phyloP scores from a whole-genome alignment of 2,329 filamentous ascomycete species.

The Stagonosporopsis rhizophila region DNA sequence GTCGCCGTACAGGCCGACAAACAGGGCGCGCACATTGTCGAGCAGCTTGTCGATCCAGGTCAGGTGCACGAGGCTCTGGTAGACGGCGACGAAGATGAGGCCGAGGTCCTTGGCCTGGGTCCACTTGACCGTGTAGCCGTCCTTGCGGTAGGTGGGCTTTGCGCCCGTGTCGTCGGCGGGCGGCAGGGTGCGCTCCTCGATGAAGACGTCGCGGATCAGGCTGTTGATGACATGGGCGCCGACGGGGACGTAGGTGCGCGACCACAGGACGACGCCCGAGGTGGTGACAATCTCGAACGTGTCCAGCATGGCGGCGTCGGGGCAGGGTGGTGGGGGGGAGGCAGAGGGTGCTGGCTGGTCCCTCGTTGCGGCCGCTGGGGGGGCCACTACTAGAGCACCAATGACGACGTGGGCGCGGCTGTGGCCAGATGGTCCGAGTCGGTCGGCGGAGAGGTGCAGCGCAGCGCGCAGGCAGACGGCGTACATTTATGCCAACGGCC shows the following conservation, averaged over 20 bases:
- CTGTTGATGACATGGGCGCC: conserved; percentile 87
- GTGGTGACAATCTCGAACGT: conserved; percentile 96
- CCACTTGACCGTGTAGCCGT: conserved; percentile 96
- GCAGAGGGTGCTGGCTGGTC: conserved; percentile 5
- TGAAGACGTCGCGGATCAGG: conserved; percentile 96
- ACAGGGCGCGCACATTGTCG: conserved; percentile 92
- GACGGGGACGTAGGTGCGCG: conserved; percentile 80
- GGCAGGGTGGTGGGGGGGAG: conserved; percentile 9
- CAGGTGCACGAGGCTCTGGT: conserved; percentile 91
- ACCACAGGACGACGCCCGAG: conserved; percentile 96
- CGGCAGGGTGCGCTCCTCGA: conserved; percentile 82
- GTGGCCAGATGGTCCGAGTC: conserved; percentile 27
- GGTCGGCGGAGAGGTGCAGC: conserved; percentile 1
- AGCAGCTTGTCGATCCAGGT: conserved; percentile 97
- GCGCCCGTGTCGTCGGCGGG: conserved; percentile 66
- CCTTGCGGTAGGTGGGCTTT: conserved; percentile 82
- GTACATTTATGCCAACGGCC: not conserved
- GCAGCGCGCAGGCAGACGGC: not conserved
- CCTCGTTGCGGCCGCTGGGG: conserved; percentile 10
- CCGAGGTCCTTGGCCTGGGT: conserved; percentile 90
- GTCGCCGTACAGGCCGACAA: conserved; percentile 87
- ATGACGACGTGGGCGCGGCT: too few species aligned
- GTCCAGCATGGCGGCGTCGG: conserved; percentile 74
- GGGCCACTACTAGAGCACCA: too few species aligned
- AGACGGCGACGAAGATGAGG: conserved; percentile 96